A percentile compares a stretch with the other conserved stretches of the same genome.
These are phyloP conservation scores for Rosa rugosa DNA, from an alignment of 306 rosid species.

Conservation along the genomic window DNA sequence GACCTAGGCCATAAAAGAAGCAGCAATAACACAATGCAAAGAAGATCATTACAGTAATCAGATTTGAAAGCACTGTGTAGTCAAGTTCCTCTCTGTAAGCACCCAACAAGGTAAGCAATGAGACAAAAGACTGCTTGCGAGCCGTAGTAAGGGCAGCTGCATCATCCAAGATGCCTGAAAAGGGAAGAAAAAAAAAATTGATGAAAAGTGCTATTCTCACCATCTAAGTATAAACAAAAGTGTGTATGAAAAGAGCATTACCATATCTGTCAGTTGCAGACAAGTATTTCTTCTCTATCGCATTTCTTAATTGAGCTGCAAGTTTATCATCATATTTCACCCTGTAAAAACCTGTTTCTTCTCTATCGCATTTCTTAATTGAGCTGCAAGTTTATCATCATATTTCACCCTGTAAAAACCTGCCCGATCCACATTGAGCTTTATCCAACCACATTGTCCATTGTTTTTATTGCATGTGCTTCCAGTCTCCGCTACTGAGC, in stretches of 20 bases:
- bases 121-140: conserved; percentile 58
- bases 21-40: conserved; percentile 23
- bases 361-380: conserved; percentile 71
- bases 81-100: conserved; percentile 83
- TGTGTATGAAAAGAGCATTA: conserved; percentile 33
- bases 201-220: conserved; percentile 24
- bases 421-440: conserved; percentile 88
- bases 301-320: conserved; percentile 66
- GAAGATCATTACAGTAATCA: conserved; percentile 62
- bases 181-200: conserved; percentile 22
- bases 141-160: conserved; percentile 78
- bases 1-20: conserved; percentile 8
- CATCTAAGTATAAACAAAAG: conserved; percentile 5
- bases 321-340: conserved; percentile 86
- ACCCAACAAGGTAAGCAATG: conserved; percentile 82
- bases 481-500: conserved; percentile 26
- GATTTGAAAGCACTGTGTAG: conserved; percentile 77
- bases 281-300: conserved; percentile 63
- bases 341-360: no score
- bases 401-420: conserved; percentile 97
- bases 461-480: conserved; percentile 29
- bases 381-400: conserved; percentile 68
- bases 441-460: conserved; percentile 57
- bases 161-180: conserved; percentile 88
- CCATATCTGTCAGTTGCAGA: conserved; percentile 91